Conservation (phyloP, 192 early-diverging fungal genomes). For the Fimicolochytrium jonesii region DNA sequence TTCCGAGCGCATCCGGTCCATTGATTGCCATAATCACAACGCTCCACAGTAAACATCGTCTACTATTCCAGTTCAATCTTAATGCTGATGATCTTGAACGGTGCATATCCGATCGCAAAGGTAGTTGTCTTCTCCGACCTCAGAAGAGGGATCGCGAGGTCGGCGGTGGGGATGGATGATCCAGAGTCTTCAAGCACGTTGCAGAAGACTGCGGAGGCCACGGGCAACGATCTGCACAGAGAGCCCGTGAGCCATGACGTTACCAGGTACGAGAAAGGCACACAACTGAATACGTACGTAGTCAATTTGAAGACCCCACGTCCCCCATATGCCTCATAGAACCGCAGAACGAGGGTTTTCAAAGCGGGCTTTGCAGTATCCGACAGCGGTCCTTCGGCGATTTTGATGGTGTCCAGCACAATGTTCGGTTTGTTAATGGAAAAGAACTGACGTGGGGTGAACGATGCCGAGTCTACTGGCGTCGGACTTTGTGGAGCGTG, state of each 20-base stretch:
- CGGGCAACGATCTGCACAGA: slow-evolving; percentile 40
- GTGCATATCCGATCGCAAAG: slow-evolving; percentile 16
- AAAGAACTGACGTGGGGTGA: slow-evolving; percentile 13
- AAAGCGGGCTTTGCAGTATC: slow-evolving; percentile 3
- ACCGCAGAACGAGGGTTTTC: slow-evolving; percentile 68
- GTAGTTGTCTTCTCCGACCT: slow-evolving; percentile 3
- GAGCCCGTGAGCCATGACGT: background rate
- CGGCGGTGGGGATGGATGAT: background rate
- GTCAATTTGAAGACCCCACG: slow-evolving; percentile 57
- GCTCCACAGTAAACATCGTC: no score
- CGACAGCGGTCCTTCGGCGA: no score
- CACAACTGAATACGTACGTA: background rate
- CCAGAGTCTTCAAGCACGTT: slow-evolving; percentile 78
- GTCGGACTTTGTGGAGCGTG: no score
- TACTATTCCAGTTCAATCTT: no score
- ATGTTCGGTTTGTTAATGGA: slow-evolving; percentile 52
- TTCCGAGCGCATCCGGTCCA: no score
- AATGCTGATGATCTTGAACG: slow-evolving; percentile 34
- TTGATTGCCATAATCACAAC: no score
- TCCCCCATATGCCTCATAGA: slow-evolving; percentile 93
- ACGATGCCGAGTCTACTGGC: no score
- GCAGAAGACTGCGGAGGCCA: slow-evolving; percentile 51
- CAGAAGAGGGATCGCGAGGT: no score
- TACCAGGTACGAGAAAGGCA: background rate
- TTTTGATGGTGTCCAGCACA: slow-evolving; percentile 88